A percentile compares a stretch with the other conserved stretches of the same genome.
Conservation (phyloP, 805 yeast species). For the Starmerella sirachaensis region DNA sequence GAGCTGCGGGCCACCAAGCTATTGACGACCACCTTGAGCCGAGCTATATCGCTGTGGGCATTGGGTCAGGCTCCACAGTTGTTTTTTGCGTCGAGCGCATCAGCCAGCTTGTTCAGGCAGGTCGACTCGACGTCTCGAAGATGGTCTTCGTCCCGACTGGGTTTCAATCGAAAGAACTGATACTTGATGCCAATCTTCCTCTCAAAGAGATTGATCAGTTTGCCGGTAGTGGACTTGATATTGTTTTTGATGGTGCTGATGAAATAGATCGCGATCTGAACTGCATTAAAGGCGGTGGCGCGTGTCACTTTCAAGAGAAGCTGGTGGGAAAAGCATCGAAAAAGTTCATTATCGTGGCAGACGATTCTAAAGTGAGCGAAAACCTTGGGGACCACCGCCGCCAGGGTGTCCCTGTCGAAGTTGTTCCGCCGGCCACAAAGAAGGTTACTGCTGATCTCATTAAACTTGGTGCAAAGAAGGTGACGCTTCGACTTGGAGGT, state of each 20-base stretch:
- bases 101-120: slow-evolving; percentile 43
- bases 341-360: slow-evolving; percentile 80
- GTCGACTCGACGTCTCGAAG: slow-evolving; percentile 33
- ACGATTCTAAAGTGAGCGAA: slow-evolving; percentile 69
- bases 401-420: slow-evolving; percentile 90
- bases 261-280: slow-evolving; percentile 75
- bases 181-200: slow-evolving; percentile 64
- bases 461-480: slow-evolving; percentile 49
- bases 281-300: slow-evolving; percentile 97
- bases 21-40: slow-evolving; percentile 75
- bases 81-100: slow-evolving; percentile 93
- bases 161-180: slow-evolving; percentile 81
- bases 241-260: slow-evolving; percentile 98
- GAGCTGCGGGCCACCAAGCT: slow-evolving; percentile 80
- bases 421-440: slow-evolving; percentile 77
- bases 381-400: slow-evolving; percentile 70
- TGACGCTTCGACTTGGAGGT: slow-evolving; percentile 71
- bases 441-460: slow-evolving; percentile 57
- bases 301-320: slow-evolving; percentile 93
- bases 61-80: slow-evolving; percentile 96
- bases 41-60: slow-evolving; percentile 65
- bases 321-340: slow-evolving; percentile 73
- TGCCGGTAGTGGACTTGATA: slow-evolving; percentile 53
- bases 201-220: slow-evolving; percentile 76
- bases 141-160: slow-evolving; percentile 91